Conservation (phyloP, 1,284 basidiomycete species). For the Takashimella koratensis region DNA sequence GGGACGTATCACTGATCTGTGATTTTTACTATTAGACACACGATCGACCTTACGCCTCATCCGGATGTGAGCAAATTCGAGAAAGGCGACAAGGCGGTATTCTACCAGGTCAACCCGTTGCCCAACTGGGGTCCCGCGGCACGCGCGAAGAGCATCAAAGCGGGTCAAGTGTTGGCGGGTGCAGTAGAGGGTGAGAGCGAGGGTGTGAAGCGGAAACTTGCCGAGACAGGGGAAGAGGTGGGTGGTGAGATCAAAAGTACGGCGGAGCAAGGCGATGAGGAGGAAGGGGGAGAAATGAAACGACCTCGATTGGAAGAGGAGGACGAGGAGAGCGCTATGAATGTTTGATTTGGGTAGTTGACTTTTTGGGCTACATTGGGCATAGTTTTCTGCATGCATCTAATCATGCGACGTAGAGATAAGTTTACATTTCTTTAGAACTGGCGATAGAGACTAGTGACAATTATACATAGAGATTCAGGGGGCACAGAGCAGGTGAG, state of each 20-base stretch:
- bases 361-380: no score
- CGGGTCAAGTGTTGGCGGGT: neutral
- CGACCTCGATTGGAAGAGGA: neutral
- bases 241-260: neutral
- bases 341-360: no score
- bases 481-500: no score
- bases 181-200: neutral
- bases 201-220: neutral
- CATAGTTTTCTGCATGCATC: no score
- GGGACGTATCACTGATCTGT: no score
- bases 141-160: slow-evolving; percentile 28
- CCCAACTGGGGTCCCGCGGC: slow-evolving; percentile 82
- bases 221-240: no score
- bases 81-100: slow-evolving; percentile 62
- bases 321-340: neutral
- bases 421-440: no score
- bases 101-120: slow-evolving; percentile 88
- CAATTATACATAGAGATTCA: no score
- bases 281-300: neutral
- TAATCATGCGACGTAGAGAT: no score
- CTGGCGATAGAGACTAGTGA: no score
- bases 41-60: slow-evolving; percentile 70
- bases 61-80: slow-evolving; percentile 58
- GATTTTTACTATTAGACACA: slow-evolving; percentile 52
- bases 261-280: neutral